Evolutionary conservation across 192 early-diverging fungal genomes (phyloP), one percentile per base, ranked within the genome.

Genomic region (Coemansia sp.): DNA sequence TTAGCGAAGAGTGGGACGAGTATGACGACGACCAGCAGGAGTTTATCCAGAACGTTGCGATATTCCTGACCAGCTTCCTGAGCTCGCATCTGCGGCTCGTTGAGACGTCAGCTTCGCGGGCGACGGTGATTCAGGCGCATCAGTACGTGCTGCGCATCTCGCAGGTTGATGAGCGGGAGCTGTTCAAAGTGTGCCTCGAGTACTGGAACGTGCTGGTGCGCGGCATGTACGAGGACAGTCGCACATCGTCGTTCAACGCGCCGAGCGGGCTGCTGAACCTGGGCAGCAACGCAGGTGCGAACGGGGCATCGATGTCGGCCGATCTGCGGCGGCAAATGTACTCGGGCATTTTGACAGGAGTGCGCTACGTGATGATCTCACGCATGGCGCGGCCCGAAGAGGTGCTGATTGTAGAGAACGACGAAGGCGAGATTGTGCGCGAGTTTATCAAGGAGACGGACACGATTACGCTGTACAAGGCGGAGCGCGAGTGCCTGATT

Each of bases 321-420:
- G 69, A 76, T 22, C 60, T 83, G 11, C 88, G 96, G 53, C 93
- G 94, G 54, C 83, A 86, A 69, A 82, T 94, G 66, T 99, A 99
- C 72, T 76, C 84, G n/a, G 87, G 89, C 38, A 80, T 95, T 17
- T 85, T 99, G 21, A 86, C 92, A 5, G 86, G 86, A 25, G 85
- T 99, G 57, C 93, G 97, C 49, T 82, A 90, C 8, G 94, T 97
- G 19, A 96, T 98, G 94, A 99, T 99, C 69, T 94, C 96, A 72
- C 86, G 92, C 59, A 99, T 99, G 97, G 96, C 96, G 32, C 93
- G 94, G 57, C 97, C 97, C 32, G 96, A 99, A 76, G 97, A 99
- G 84, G 92, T 95, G 6, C 83, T 99, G 29, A 90, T 99, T 57
- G 95, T 97, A 21, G 94, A 98, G 70, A 98, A 99, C 76, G 97